Evolutionary conservation across 768 basidiomycete genomes (phyloP), one percentile per base, ranked within the genome.

Genomic region (Leucosporidium yakuticum): DNA sequence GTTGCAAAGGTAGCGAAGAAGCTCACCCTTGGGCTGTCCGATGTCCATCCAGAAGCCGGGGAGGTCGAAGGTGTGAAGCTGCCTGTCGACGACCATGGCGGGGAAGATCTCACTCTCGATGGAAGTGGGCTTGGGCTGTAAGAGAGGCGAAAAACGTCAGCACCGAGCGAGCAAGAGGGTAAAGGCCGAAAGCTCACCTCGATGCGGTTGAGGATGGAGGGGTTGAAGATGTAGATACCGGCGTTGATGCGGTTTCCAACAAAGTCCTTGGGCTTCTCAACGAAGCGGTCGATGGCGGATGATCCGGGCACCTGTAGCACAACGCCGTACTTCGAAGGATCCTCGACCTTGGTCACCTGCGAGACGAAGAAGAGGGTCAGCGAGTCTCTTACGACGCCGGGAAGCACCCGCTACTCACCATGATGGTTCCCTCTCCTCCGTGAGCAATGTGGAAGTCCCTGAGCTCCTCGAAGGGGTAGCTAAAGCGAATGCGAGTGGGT

Each of bases 171-270:
- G 39, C 39, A 15, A 44, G 39, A 7, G 11, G 39, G 23, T 27
- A 4, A 25, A 25, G 55, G n/a, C n/a, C 17, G 9, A 1, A 51
- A 44, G 70, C 78, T 60, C 67, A 80, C 79, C 77, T 82, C 79
- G 72, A 82, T 82, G 64, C 81, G 79, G 75, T 80, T 72, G 68
- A 82, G 76, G 55, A 82, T 77, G 50, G 74, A 77, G n/a, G 81
- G 81, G 80, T 81, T 80, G 81, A 82, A 81, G 75, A 82, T 80
- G 79, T 82, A 82, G 77, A 82, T 81, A 76, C 81, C 81, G 67
- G 81, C 81, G 77, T 82, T 82, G 78, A 82, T 81, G 64, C 80
- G 74, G 79, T 82, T 82, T 39, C 81, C 81, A 64, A 82, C 81
- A 66, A 81, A 82, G 65, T 81, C 79, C 62, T 80, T 79, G 34